Evolutionary conservation across 164 flowering plant species (phyloP), one percentile per base, ranked within the genome.

Genomic region (Aristolochia contorta): DNA sequence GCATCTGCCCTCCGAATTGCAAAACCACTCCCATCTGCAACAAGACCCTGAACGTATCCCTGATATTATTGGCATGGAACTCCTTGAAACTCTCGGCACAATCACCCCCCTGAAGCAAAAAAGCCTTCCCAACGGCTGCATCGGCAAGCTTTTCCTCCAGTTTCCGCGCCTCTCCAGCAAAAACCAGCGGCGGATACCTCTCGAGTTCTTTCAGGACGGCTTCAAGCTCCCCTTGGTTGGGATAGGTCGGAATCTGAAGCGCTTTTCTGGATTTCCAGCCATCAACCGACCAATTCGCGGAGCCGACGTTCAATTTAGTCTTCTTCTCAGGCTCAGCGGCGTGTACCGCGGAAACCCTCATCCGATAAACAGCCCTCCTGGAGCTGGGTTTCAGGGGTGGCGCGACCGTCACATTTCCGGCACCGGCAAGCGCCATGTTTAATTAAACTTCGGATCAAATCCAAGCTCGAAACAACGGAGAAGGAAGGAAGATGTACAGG

Each of bases 41-140:
- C 65, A 80, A 57, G 16, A 80, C 75, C 65, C 79, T 61, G 37
- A 73, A 75, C 20, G 84, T 77, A 43, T 80, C 84, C 60, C 84
- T 65, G 57, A 80, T 80, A 47, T 80, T 80, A 33, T 58, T 72
- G 0, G 61, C 83, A 62, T 71, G 68, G 65, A 80, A 79, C 43
- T 79, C 83, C 61, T 77, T 74, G 69, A 78, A 79, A 51, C 82
- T 79, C 78, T 79, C 82, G 0, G 82, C 79, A 54, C 82, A 78
- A 62, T 79, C 80, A 0, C 83, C 83, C 8, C 83, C 80, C 60
- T 77, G 84, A 12, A 80, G 71, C 54, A 80, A 47, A 37, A 80
- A 80, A 22, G 84, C 84, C 58, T 73, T 72, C 12, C 81, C 83
- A 0, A 77, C 65, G 4, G 83, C 81, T 12, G 83, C 83, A 3